These are phyloP conservation scores for Russula sp. DNA, from an alignment of 768 basidiomycete genomes.

Conservation along the genomic window DNA sequence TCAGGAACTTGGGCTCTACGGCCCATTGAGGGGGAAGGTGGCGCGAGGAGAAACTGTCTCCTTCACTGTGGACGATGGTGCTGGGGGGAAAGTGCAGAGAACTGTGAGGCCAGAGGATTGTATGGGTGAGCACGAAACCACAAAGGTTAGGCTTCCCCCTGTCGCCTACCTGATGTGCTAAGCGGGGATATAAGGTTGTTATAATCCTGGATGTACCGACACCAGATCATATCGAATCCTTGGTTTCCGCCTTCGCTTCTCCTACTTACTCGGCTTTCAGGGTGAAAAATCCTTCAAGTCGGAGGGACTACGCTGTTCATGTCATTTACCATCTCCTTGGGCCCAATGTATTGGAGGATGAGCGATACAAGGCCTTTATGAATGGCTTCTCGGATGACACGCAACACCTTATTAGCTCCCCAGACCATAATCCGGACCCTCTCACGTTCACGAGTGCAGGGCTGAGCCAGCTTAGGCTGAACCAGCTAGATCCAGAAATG, in stretches of 20 bases:
- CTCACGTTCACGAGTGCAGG: constrained; percentile 72
- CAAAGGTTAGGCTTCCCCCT: constrained; percentile 35
- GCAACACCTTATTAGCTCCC: constrained; percentile 74
- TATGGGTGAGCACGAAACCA: constrained; percentile 46
- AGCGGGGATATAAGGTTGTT: constrained; percentile 40
- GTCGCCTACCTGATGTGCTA: neutral
- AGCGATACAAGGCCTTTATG: constrained; percentile 69
- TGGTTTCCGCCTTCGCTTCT: constrained; percentile 43
- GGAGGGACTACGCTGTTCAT: constrained; percentile 42
- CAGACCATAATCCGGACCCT: constrained; percentile 52
- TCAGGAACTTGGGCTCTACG: constrained; percentile 56
- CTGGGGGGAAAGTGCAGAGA: constrained; percentile 39
- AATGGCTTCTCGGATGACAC: constrained; percentile 50
- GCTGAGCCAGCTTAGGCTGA: constrained; percentile 64
- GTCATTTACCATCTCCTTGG: constrained; percentile 70
- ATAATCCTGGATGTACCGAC: constrained; percentile 71
- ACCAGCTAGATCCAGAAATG: constrained; percentile 61
- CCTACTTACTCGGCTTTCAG: constrained; percentile 46
- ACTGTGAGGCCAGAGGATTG: constrained; percentile 57
- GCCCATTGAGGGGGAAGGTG: constrained; percentile 54
- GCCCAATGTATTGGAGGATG: constrained; percentile 60
- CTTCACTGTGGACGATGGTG: constrained; percentile 43
- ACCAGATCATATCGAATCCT: constrained; percentile 45
- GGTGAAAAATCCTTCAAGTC: constrained; percentile 37
- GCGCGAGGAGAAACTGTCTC: constrained; percentile 59